Percentiles rank a stretch among this genome's conserved stretches.
Conservation (phyloP, 768 basidiomycete species). For the Suillus occidentalis region DNA sequence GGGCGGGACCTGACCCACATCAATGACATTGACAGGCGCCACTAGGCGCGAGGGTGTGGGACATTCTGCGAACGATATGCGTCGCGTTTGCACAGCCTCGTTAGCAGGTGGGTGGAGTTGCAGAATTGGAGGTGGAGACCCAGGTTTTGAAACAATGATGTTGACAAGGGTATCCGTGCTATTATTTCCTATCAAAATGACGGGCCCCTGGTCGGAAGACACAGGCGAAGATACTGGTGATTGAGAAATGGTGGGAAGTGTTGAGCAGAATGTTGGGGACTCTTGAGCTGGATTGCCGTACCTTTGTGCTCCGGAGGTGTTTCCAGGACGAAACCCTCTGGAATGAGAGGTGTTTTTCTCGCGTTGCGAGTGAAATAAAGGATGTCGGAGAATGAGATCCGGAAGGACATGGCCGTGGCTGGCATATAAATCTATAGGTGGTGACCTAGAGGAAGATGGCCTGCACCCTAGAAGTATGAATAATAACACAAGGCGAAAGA, state of each 20-base stretch:
- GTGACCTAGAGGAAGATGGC: not conserved
- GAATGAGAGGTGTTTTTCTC: slow-evolving; percentile 1
- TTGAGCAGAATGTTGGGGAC: not conserved
- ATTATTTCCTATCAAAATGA: not conserved
- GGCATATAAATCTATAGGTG: not conserved
- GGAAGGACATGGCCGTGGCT: not conserved
- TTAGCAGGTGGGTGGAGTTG: not conserved
- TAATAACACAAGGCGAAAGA: not conserved
- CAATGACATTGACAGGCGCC: not conserved
- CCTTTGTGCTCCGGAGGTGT: not conserved
- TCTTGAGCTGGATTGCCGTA: not conserved
- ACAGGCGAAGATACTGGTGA: not conserved
- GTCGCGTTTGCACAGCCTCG: not conserved
- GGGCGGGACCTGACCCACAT: not conserved
- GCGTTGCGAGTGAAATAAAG: not conserved
- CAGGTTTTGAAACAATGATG: not conserved
- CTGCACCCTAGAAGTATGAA: not conserved
- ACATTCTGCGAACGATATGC: not conserved
- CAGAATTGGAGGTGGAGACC: not conserved
- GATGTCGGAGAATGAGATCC: not conserved
- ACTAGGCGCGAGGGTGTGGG: not conserved
- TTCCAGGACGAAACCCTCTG: slow-evolving; percentile 2
- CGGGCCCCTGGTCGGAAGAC: not conserved
- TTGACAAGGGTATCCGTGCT: not conserved
- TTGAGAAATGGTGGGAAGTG: not conserved